phyloP scores from a whole-genome alignment of 805 yeast genomes.

The Wickerhamiella brachini region DNA sequence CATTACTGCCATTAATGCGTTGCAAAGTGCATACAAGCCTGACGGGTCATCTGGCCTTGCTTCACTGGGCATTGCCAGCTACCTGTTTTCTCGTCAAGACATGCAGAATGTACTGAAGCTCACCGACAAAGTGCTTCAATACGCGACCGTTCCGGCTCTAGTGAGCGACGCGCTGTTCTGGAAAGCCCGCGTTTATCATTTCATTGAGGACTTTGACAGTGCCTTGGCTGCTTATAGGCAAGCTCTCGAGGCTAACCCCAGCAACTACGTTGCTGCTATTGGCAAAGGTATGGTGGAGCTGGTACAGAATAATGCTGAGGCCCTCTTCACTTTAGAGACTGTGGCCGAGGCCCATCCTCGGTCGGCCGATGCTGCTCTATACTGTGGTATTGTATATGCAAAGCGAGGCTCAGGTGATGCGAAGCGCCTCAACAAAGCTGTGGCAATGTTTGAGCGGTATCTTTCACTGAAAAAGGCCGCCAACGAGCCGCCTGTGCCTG shows the following conservation, averaged over 20 bases:
- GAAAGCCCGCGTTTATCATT: constrained; percentile 70
- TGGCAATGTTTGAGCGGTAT: constrained; percentile 55
- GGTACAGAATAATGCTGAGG: constrained; percentile 65
- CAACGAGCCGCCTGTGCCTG: constrained; percentile 39
- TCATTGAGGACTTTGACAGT: constrained; percentile 42
- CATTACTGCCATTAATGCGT: constrained; percentile 37
- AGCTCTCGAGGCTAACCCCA: constrained; percentile 46
- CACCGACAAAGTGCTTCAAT: constrained; percentile 35
- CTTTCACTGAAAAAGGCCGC: constrained; percentile 40
- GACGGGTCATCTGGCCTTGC: constrained; percentile 42
- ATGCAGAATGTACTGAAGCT: constrained; percentile 43
- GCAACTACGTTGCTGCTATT: constrained; percentile 53
- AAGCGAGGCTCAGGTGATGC: constrained; percentile 27
- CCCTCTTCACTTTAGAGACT: constrained; percentile 71
- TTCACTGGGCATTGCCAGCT: constrained; percentile 53
- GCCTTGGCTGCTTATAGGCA: constrained; percentile 64
- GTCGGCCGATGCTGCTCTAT: constrained; percentile 51
- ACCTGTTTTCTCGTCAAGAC: constrained; percentile 55
- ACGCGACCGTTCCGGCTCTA: constrained; percentile 29
- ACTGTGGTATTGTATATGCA: constrained; percentile 64
- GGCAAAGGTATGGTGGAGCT: constrained; percentile 82
- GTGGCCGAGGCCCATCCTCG: constrained; percentile 52
- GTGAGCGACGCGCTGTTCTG: constrained; percentile 61
- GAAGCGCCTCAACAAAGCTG: constrained; percentile 34
- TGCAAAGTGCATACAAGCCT: constrained; percentile 29